Conservation (phyloP, 2,329 filamentous ascomycete genomes). For the Fusarium cyanostomum region DNA sequence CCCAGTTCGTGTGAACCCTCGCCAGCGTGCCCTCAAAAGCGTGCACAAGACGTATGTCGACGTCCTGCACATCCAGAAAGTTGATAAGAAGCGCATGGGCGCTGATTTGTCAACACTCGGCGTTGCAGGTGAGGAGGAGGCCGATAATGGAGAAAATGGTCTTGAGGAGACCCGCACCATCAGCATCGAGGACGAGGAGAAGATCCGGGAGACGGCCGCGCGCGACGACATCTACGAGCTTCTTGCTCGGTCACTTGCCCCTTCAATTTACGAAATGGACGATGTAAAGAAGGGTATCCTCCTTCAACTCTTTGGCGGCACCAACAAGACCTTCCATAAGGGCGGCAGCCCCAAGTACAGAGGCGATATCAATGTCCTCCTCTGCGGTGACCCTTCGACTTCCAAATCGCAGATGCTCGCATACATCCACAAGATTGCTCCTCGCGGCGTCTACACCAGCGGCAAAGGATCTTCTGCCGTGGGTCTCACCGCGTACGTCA, state of each 20-base stretch:
- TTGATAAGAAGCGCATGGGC: slow-evolving; percentile 93
- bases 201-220: slow-evolving; percentile 82
- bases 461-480: slow-evolving; percentile 84
- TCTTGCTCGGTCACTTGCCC: slow-evolving; percentile 87
- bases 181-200: slow-evolving; percentile 84
- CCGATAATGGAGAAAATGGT: slow-evolving; percentile 72
- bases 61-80: slow-evolving; percentile 93
- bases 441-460: slow-evolving; percentile 83
- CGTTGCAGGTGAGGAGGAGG: slow-evolving; percentile 76
- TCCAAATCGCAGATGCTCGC: slow-evolving; percentile 93
- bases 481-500: slow-evolving; percentile 83
- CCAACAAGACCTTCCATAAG: slow-evolving; percentile 97
- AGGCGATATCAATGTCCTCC: slow-evolving; percentile 95
- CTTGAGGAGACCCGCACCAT: slow-evolving; percentile 87
- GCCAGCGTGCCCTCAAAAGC: slow-evolving; percentile 90
- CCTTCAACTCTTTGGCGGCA: slow-evolving; percentile 94
- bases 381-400: slow-evolving; percentile 97
- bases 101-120: slow-evolving; percentile 90
- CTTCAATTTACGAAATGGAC: slow-evolving; percentile 97
- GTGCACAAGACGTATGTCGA: slow-evolving; percentile 99
- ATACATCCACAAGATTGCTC: slow-evolving; percentile 98
- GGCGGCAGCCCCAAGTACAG: slow-evolving; percentile 95
- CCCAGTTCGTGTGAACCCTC: slow-evolving; percentile 91
- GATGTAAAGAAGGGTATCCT: slow-evolving; percentile 99
- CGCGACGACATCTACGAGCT: slow-evolving; percentile 93